phyloP scores from a whole-genome alignment of 371 early-diverging fungal species.

The Zychaea mexicana region DNA sequence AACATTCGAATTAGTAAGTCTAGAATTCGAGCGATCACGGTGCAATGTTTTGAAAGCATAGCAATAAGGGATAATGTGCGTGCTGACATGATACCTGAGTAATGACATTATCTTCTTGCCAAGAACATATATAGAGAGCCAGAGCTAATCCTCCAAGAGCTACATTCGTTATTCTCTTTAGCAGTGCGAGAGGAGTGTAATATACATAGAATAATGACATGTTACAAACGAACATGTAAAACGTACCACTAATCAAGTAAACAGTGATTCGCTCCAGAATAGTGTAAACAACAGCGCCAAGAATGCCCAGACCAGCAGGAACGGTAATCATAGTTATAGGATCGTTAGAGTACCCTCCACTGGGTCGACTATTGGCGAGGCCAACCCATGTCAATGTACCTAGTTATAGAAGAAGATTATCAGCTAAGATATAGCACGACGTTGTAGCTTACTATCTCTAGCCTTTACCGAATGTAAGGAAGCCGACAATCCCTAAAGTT shows the following conservation, averaged over 20 bases:
- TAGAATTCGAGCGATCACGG: no score
- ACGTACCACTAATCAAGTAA: slow-evolving; percentile 19
- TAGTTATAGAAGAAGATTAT: neutral
- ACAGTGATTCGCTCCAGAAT: slow-evolving; percentile 8
- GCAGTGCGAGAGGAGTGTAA: no score
- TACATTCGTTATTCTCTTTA: neutral
- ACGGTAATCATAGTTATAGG: slow-evolving; percentile 22
- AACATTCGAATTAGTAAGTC: no score
- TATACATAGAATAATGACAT: neutral
- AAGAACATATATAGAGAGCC: slow-evolving; percentile 32
- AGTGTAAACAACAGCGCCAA: slow-evolving; percentile 17
- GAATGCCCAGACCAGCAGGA: slow-evolving; percentile 23
- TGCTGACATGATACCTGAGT: slow-evolving; percentile 4
- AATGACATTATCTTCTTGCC: slow-evolving; percentile 32
- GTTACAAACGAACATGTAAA: neutral
- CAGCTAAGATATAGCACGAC: neutral
- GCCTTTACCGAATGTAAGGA: slow-evolving; percentile 35
- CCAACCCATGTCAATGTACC: slow-evolving; percentile 21
- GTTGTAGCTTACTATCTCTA: neutral
- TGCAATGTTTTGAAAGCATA: neutral
- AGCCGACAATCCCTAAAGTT: slow-evolving; percentile 31
- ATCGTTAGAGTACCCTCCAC: slow-evolving; percentile 22
- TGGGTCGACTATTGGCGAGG: slow-evolving; percentile 15
- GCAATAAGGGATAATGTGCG: no score
- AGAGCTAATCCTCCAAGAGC: slow-evolving; percentile 26